phyloP scores from a whole-genome alignment of 441 rosid species.

The Populus hybrid region DNA sequence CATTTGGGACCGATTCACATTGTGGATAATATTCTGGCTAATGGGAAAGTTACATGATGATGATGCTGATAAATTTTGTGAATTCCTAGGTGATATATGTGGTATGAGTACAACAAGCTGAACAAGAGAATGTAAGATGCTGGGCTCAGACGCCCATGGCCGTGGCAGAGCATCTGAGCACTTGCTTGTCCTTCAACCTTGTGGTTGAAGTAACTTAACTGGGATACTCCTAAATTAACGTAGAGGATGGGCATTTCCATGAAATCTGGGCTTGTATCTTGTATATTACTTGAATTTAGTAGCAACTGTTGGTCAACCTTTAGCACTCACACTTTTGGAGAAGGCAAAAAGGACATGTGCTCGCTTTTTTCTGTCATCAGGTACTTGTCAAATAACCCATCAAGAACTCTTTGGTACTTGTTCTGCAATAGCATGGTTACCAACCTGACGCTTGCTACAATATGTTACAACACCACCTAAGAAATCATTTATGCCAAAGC shows the following conservation, averaged over 20 bases:
- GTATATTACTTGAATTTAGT: background rate
- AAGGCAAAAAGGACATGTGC: background rate
- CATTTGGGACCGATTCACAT: constrained; percentile 38
- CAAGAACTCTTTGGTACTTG: background rate
- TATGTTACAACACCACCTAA: background rate
- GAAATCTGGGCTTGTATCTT: background rate
- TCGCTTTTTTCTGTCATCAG: background rate
- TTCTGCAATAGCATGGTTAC: background rate
- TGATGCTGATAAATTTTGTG: background rate
- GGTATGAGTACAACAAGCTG: background rate
- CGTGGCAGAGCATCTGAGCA: background rate
- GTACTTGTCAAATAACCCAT: background rate
- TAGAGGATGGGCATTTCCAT: background rate
- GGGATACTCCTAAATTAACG: background rate
- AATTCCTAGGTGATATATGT: background rate
- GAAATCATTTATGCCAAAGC: background rate
- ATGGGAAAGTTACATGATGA: constrained; percentile 13
- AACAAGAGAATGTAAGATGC: background rate
- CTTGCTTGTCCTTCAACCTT: background rate
- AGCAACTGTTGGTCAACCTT: background rate
- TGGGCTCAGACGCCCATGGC: background rate
- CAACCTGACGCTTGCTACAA: background rate
- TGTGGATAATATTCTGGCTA: constrained; percentile 41
- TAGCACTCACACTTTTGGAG: background rate
- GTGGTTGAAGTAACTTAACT: background rate